Evolutionary conservation across 2,329 filamentous ascomycete species (phyloP), one percentile per base, ranked within the genome.

Genomic region (Talaromyces sp.): DNA sequence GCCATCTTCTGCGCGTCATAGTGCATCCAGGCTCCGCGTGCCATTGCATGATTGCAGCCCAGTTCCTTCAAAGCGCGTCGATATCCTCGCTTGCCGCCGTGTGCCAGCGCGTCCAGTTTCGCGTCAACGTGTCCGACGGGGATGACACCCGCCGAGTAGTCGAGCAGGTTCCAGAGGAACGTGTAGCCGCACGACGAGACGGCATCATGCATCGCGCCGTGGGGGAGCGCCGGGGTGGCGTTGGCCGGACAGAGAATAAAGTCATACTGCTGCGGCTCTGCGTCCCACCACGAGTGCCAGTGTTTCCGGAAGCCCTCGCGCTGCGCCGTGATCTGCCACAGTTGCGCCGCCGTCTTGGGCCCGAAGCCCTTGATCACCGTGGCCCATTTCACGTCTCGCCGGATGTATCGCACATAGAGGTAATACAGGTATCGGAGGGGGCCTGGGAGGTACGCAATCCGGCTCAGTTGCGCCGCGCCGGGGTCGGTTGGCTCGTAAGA

Each of bases 151-250:
- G 85, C 84, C 1, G 89, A 85, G 75, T 97, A 97, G 71, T 97
- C 93, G 55, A 97, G 84, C 85, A 97, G 66, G 68, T 97, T 97
- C 79, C 95, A 98, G 59, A 96, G 76, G 72, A 97, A 96, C 0
- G 93, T 97, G 71, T 98, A 97, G 1, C 91, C 92, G 69, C 93
- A 97, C 66, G 88, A 91, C 64, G 89, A 89, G 51, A 95, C 86
- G 2, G 91, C 91, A 67, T 93, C 87, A 66, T 86, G 85, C 91
- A 96, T 97, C 0, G 86, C 92, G 53, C 87, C 85, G 71, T 96
- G 92, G 0, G 92, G 92, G 3, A 96, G 85, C 0, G 93, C 93
- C 1, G 93, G 92, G 0, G 91, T 96, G 0, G 93, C 91, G 72
- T 97, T 96, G 0, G 88, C 91, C n/a, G 90, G 89, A 10, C 89